phyloP scores from a whole-genome alignment of 371 early-diverging fungal genomes.

The Phascolomyces articulosus region DNA sequence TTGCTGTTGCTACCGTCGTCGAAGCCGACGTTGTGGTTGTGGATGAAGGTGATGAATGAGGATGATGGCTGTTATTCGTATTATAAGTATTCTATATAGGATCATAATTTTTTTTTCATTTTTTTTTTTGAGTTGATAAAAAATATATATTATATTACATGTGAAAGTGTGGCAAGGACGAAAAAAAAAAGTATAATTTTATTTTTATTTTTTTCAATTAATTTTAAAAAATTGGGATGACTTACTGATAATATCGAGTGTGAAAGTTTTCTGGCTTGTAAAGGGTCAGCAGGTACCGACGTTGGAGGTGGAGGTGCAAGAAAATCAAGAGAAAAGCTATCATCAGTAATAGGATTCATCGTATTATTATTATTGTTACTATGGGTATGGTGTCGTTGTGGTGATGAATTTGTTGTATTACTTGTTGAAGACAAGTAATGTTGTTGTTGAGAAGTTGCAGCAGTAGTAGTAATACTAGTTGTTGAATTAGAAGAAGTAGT shows the following conservation, averaged over 20 bases:
- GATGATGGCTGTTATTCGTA: too few relatives aligned
- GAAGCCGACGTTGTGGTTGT: too few relatives aligned
- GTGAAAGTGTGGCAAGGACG: neutral
- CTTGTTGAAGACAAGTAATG: neutral
- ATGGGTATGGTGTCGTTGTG: neutral
- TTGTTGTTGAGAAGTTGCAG: neutral
- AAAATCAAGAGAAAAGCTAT: conserved; percentile 3
- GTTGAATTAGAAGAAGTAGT: neutral
- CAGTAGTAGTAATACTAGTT: neutral
- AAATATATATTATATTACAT: too few relatives aligned
- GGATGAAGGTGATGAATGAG: too few relatives aligned
- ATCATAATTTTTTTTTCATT: too few relatives aligned
- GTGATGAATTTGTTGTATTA: neutral
- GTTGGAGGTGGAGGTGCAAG: conserved; percentile 5
- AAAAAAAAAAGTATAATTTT: neutral
- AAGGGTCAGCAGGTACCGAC: neutral
- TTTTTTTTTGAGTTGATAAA: too few relatives aligned
- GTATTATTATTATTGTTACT: neutral
- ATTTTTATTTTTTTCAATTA: neutral
- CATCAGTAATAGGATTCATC: conserved; percentile 3
- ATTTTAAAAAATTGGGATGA: conserved; percentile 1
- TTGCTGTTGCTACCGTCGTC: too few relatives aligned
- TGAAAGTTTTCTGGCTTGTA: conserved; percentile 3
- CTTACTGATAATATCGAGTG: conserved; percentile 1
- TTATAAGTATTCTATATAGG: too few relatives aligned